phyloP scores from a whole-genome alignment of 1,139 yeast genomes.

The Suhomyces terraborum region DNA sequence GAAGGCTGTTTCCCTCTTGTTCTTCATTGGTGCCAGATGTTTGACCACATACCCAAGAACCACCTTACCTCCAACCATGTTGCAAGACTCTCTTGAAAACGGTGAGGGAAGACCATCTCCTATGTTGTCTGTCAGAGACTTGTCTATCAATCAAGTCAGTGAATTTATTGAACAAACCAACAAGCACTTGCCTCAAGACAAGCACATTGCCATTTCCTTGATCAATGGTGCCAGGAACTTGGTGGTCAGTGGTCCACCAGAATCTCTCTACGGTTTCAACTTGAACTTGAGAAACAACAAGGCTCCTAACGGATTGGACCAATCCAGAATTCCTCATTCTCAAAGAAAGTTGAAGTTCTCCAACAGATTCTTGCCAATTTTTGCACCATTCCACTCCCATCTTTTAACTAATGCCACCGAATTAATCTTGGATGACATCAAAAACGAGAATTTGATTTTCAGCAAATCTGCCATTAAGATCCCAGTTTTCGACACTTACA shows the following conservation, averaged over 20 bases:
- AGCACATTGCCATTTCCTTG: constrained; percentile 87
- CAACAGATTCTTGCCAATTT: constrained; percentile 91
- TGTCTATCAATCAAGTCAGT: constrained; percentile 78
- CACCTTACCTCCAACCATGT: constrained; percentile 88
- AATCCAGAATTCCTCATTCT: constrained; percentile 88
- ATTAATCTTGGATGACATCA: constrained; percentile 65
- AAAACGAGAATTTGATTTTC: constrained; percentile 53
- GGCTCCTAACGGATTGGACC: constrained; percentile 93
- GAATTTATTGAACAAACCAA: constrained; percentile 81
- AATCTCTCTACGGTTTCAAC: constrained; percentile 95
- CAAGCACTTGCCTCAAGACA: constrained; percentile 87
- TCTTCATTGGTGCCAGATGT: constrained; percentile 92
- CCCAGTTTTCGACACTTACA: constrained; percentile 90
- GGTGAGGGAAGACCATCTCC: constrained; percentile 98
- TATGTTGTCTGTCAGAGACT: constrained; percentile 91
- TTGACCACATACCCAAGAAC: constrained; percentile 91
- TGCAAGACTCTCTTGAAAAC: constrained; percentile 88
- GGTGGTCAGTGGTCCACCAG: constrained; percentile 98
- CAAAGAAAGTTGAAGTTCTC: constrained; percentile 93
- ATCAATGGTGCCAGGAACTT: constrained; percentile 94
- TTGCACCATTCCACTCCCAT: constrained; percentile 96
- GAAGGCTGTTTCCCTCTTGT: constrained; percentile 80
- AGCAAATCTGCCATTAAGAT: constrained; percentile 59
- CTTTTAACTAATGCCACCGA: constrained; percentile 73
- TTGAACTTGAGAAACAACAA: constrained; percentile 89